Conservation (phyloP, 352 stramenopile genomes). For the Thraustotheca clavata region DNA sequence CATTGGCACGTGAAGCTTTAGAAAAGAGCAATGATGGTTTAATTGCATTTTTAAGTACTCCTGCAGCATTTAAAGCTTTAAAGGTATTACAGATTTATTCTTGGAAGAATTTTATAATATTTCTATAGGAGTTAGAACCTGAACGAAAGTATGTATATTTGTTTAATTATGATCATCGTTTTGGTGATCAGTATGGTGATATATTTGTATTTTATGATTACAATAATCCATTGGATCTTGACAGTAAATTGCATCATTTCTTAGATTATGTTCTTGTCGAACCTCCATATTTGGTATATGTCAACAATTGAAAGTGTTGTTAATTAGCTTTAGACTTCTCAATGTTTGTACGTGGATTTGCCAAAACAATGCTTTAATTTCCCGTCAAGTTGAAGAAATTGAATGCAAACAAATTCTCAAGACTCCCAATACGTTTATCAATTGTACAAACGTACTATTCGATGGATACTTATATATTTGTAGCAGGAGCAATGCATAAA, state of each 20-base stretch:
- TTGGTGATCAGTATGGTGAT: conserved; percentile 19
- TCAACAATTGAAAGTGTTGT: neutral
- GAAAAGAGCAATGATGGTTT: conserved; percentile 19
- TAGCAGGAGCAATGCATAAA: conserved; percentile 10
- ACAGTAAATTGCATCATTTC: conserved; percentile 15
- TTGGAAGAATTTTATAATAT: neutral
- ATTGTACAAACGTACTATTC: neutral
- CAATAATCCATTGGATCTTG: conserved; percentile 13
- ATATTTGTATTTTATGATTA: conserved; percentile 23
- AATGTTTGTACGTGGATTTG: conserved; percentile 20
- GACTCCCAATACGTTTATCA: conserved; percentile 17
- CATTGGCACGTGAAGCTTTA: conserved; percentile 9
- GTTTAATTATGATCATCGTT: conserved; percentile 22
- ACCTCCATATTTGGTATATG: conserved; percentile 16
- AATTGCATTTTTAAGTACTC: conserved; percentile 21
- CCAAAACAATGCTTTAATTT: conserved; percentile 16
- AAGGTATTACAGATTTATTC: neutral
- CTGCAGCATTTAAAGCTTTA: conserved; percentile 19
- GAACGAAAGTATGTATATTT: conserved; percentile 19
- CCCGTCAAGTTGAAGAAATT: neutral
- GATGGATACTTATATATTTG: neutral
- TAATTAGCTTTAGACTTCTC: neutral
- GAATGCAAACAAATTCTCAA: neutral
- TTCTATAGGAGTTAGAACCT: conserved; percentile 1
- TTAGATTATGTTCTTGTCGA: conserved; percentile 21